Evolutionary conservation across 139 green algal species (phyloP).

Genomic region (Gonium pectorale): DNA sequence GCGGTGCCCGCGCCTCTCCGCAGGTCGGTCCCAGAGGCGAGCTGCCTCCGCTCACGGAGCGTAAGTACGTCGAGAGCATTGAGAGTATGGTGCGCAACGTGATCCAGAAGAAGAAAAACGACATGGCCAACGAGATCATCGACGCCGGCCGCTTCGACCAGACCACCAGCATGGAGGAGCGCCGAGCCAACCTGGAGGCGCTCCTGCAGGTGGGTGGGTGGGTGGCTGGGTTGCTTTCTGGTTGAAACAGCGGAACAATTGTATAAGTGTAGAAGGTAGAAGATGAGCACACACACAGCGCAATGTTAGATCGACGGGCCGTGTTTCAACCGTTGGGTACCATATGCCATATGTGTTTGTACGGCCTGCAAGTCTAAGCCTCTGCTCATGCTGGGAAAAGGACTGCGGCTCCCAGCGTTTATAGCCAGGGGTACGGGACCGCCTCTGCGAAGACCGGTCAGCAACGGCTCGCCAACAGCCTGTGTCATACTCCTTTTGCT

Average conservation of each 20-base stretch:
- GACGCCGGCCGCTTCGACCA: conserved; percentile 95
- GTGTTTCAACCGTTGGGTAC: no score
- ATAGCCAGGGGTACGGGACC: no score
- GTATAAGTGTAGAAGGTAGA: no score
- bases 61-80: conserved; percentile 88
- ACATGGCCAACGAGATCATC: conserved; percentile 98
- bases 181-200: conserved; percentile 83
- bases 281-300: no score
- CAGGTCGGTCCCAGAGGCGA: background rate
- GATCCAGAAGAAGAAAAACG: conserved; percentile 98
- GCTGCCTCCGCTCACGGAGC: conserved; percentile 10
- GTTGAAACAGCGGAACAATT: no score
- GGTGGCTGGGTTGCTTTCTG: no score
- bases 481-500: background rate
- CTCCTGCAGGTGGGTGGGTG: conserved; percentile 74
- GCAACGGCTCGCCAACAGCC: background rate
- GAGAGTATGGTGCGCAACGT: conserved; percentile 96
- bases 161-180: conserved; percentile 93
- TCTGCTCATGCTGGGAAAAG: no score
- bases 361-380: no score
- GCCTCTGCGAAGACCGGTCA: no score
- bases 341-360: no score
- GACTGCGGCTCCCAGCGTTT: no score
- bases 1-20: background rate
- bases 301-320: no score